Base-by-base conservation (phyloP, 1,139 yeast genomes). In the Protomyces macrosporus region DNA sequence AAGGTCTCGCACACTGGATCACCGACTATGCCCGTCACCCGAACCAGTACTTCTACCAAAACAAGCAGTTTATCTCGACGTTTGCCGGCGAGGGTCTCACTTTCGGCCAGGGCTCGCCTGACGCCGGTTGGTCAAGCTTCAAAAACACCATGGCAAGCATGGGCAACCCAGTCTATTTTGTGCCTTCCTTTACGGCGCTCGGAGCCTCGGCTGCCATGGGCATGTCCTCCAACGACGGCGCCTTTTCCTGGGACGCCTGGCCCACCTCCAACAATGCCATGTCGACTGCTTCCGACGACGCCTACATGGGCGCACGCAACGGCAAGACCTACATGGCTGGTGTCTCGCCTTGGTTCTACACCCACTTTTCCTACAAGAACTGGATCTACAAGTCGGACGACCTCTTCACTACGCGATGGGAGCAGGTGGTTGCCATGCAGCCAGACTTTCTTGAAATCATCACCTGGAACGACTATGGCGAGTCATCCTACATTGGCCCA, bases 391-490 rank as follows among this genome's bases (percentile, higher is more conserved):
- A 55, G 53, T 56, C 61, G n/a, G 68, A 66, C 42, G 65, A 60
- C 42, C 60, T 65, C 53, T 65, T 54, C 66, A 50, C 54, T 45
- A 55, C 55, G 9, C 48, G 68, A 3, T 66, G 68, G 68, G 52
- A 62, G 56, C 62, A 66, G 45, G 45, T 66, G 9, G 60, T 66
- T 53, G 33, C 40, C 30, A 16, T 62, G 54, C 65, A 62, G 51
- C 68, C 67, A 3, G 63, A 62, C 53, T 65, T 65, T 16, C 42
- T 65, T 50, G 66, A 65, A 34, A 65, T 66, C 48, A 53, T 66
- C 54, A 63, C 66, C 30, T 66, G 68, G 68, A 66, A 66, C 59
- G 68, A 66, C 57, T 66, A 53, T 39, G 67, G 67, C 33, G 68
- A 66, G 54, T 62, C 66, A 6, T 55, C 56, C 16, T 66, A 66